These are phyloP conservation scores for Penicillium paxilli DNA, from an alignment of 495 filamentous ascomycete species.

Conservation along the genomic window DNA sequence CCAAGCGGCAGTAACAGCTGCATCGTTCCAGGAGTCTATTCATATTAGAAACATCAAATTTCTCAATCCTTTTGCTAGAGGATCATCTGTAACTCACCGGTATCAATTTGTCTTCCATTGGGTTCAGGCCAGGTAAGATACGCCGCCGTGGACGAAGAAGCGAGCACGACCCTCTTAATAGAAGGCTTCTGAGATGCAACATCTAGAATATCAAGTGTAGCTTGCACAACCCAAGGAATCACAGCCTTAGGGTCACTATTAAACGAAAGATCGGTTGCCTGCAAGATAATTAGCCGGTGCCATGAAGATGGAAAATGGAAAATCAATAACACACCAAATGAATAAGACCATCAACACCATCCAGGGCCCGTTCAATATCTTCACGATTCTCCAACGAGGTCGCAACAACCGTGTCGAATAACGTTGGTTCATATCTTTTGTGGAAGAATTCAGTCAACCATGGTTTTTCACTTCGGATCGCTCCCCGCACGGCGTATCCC, in stretches of 20 bases:
- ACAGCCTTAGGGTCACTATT: neutral
- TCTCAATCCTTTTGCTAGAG: too few species aligned
- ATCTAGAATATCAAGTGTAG: neutral
- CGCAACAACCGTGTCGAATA: slow-evolving; percentile 40
- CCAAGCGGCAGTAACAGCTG: neutral
- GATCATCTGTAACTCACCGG: neutral
- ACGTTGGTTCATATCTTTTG: slow-evolving; percentile 36
- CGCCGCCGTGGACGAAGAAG: slow-evolving; percentile 49
- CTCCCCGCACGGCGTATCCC: slow-evolving; percentile 50
- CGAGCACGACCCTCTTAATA: slow-evolving; percentile 44
- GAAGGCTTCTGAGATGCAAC: neutral
- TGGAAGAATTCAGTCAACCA: slow-evolving; percentile 44
- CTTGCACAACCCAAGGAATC: neutral
- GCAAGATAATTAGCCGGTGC: too few species aligned
- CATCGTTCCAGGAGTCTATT: neutral
- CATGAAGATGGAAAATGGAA: too few species aligned
- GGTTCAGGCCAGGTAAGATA: slow-evolving; percentile 24
- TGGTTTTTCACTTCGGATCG: slow-evolving; percentile 42
- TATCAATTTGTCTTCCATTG: slow-evolving; percentile 1
- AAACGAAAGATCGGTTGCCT: neutral
- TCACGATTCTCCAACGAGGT: slow-evolving; percentile 34
- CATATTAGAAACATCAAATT: too few species aligned
- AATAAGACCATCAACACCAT: slow-evolving; percentile 34
- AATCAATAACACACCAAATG: too few species aligned
- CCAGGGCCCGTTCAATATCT: slow-evolving; percentile 41